These are phyloP conservation scores for Sclerotinia glacialis DNA, from an alignment of 2,329 filamentous ascomycete genomes.

Conservation along the genomic window DNA sequence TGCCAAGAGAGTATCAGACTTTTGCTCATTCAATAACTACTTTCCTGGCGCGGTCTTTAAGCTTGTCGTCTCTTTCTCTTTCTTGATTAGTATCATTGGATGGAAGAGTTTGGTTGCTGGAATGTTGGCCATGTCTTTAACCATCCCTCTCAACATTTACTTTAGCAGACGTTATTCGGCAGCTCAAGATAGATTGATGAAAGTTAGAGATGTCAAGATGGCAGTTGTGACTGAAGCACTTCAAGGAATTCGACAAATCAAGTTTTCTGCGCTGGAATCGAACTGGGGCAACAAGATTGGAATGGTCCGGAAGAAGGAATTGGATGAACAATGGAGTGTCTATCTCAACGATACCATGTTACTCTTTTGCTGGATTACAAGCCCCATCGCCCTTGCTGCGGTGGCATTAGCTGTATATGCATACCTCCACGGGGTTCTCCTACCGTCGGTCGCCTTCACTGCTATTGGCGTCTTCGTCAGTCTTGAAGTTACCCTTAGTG, in stretches of 20 bases:
- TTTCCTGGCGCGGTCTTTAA: slow-evolving; percentile 62
- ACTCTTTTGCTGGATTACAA: slow-evolving; percentile 63
- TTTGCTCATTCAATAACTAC: slow-evolving; percentile 63
- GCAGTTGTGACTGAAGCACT: slow-evolving; percentile 73
- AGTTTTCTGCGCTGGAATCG: slow-evolving; percentile 73
- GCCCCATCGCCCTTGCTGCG: slow-evolving; percentile 70
- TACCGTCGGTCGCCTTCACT: slow-evolving; percentile 75
- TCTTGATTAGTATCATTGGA: slow-evolving; percentile 67
- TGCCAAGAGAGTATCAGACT: slow-evolving; percentile 65
- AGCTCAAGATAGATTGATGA: slow-evolving; percentile 70
- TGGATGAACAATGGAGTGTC: slow-evolving; percentile 62
- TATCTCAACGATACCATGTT: slow-evolving; percentile 46
- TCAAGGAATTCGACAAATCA: slow-evolving; percentile 79
- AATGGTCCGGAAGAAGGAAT: slow-evolving; percentile 62
- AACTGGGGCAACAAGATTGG: slow-evolving; percentile 73
- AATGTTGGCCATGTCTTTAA: slow-evolving; percentile 59
- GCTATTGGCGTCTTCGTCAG: slow-evolving; percentile 70
- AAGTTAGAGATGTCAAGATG: slow-evolving; percentile 71
- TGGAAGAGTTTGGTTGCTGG: slow-evolving; percentile 68
- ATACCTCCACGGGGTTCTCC: slow-evolving; percentile 57
- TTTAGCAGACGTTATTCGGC: slow-evolving; percentile 62
- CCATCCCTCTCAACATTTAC: slow-evolving; percentile 66
- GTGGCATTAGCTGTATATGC: slow-evolving; percentile 69
- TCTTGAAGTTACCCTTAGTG: slow-evolving; percentile 68
- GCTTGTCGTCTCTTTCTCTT: slow-evolving; percentile 61